These are phyloP conservation scores for Dispira simplex DNA, from an alignment of 192 early-diverging fungal species.

Conservation along the genomic window DNA sequence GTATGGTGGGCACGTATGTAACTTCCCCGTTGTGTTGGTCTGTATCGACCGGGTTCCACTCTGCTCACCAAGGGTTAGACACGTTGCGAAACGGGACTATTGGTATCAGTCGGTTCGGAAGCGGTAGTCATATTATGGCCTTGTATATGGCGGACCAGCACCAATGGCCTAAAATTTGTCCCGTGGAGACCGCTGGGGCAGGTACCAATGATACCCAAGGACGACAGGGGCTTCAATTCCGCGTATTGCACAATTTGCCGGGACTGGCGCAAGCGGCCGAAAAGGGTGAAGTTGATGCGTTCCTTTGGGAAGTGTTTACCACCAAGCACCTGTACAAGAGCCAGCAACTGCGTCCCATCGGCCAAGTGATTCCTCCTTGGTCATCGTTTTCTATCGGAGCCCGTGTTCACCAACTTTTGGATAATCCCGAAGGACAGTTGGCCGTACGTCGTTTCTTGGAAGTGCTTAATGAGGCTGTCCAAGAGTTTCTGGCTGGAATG, in stretches of 20 bases:
- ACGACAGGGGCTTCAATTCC: constrained; percentile 33
- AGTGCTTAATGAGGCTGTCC: constrained; percentile 8
- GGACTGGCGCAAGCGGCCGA: constrained; percentile 54
- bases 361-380: constrained; percentile 76
- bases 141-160: constrained; percentile 43
- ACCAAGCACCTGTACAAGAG: constrained; percentile 71
- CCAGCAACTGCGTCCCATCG: constrained; percentile 49
- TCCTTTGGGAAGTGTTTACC: constrained; percentile 87
- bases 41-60: constrained; percentile 37
- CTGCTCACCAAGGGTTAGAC: constrained; percentile 23
- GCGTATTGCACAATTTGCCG: constrained; percentile 55
- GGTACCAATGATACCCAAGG: no score
- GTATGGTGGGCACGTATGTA: constrained; percentile 69
- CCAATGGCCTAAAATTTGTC: constrained; percentile 14
- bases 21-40: constrained; percentile 63
- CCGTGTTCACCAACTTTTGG: constrained; percentile 7
- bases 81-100: constrained; percentile 26
- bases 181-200: not conserved
- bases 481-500: constrained; percentile 10
- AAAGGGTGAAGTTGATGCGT: constrained; percentile 46
- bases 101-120: constrained; percentile 55
- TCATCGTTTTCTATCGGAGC: constrained; percentile 65
- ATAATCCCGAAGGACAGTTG: not conserved
- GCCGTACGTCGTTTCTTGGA: constrained; percentile 8
- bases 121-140: constrained; percentile 67